phyloP scores from a whole-genome alignment of 257 asterid species.

The Nicotiana sylvestris region DNA sequence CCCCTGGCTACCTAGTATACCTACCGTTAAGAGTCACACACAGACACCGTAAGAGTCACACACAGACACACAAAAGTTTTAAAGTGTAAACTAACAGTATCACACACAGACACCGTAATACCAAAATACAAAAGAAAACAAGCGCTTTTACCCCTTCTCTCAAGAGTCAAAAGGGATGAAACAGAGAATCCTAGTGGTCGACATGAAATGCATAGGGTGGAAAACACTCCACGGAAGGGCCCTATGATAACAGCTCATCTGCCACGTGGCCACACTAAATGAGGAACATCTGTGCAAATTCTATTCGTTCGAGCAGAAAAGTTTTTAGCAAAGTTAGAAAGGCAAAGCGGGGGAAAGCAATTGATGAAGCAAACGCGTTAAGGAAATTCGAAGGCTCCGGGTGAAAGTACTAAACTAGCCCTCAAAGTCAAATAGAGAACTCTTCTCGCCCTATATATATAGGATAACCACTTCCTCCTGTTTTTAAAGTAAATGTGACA shows the following conservation, averaged over 20 bases:
- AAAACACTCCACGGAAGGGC: neutral
- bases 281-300: neutral
- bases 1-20: too few species aligned
- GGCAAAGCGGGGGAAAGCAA: neutral
- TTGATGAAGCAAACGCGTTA: neutral
- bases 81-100: too few species aligned
- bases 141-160: too few species aligned
- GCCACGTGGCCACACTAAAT: slow-evolving; percentile 5
- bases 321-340: neutral
- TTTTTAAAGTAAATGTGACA: neutral
- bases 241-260: neutral
- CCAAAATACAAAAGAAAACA: too few species aligned
- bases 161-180: too few species aligned
- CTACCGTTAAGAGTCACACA: too few species aligned
- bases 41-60: too few species aligned
- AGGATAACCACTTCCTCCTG: neutral
- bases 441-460: neutral
- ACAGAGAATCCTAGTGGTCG: too few species aligned
- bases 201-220: neutral
- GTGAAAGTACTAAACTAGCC: neutral
- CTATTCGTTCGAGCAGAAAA: neutral
- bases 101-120: too few species aligned
- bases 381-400: neutral
- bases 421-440: neutral
- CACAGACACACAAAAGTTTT: too few species aligned